phyloP scores from a whole-genome alignment of 2,329 filamentous ascomycete species.

The Aspergillus melleus region DNA sequence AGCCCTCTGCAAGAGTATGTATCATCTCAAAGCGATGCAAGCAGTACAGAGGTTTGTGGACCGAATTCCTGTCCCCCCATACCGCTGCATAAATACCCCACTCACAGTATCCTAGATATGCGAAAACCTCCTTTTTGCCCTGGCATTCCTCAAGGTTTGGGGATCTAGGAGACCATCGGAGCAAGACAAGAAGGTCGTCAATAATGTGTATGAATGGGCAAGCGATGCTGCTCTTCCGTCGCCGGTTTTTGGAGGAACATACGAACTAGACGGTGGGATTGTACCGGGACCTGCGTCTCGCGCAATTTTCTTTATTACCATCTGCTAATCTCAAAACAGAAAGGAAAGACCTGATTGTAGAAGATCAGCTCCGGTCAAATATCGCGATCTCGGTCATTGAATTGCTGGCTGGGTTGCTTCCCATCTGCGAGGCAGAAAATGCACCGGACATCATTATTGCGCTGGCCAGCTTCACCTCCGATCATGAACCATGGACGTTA shows the following conservation, averaged over 20 bases:
- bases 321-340: slow-evolving; percentile 14
- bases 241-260: slow-evolving; percentile 29
- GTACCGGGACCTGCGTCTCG: not conserved
- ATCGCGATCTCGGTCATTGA: slow-evolving; percentile 33
- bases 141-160: slow-evolving; percentile 24
- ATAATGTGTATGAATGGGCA: slow-evolving; percentile 35
- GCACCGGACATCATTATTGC: slow-evolving; percentile 29
- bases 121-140: slow-evolving; percentile 32
- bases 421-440: slow-evolving; percentile 21
- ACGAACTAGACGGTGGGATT: slow-evolving; percentile 23
- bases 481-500: slow-evolving; percentile 39
- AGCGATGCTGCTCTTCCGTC: slow-evolving; percentile 31
- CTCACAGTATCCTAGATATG: slow-evolving; percentile 25
- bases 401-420: slow-evolving; percentile 17
- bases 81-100: not conserved
- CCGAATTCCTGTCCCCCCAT: slow-evolving; percentile 7
- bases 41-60: slow-evolving; percentile 22
- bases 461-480: slow-evolving; percentile 34
- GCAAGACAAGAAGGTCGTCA: slow-evolving; percentile 25
- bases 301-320: not conserved
- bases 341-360: slow-evolving; percentile 21
- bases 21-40: slow-evolving; percentile 20
- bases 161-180: slow-evolving; percentile 16
- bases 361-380: slow-evolving; percentile 26
- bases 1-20: slow-evolving; percentile 33